Percentiles rank a stretch among this genome's conserved stretches.
These are phyloP conservation scores for Tilletiopsis washingtonensis DNA, from an alignment of 1,284 basidiomycete species.

Conservation along the genomic window DNA sequence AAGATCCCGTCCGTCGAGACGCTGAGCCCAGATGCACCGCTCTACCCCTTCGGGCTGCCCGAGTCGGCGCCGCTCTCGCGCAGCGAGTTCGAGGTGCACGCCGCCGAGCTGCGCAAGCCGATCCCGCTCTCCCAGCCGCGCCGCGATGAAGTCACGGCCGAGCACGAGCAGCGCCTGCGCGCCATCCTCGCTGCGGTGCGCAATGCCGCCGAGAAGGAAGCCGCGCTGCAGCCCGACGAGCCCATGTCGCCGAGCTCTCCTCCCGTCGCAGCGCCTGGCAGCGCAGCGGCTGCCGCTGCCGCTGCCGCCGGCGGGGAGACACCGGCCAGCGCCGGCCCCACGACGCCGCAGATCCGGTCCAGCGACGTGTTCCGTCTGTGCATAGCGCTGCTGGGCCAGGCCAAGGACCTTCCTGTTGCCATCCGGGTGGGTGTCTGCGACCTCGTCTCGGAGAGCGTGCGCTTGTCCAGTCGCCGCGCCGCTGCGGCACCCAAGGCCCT, in stretches of 20 bases:
- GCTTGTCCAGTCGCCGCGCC: slow-evolving; percentile 25
- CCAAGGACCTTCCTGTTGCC: slow-evolving; percentile 13
- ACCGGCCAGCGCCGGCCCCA: slow-evolving; percentile 9
- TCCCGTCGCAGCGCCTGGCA: background rate
- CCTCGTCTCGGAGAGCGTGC: slow-evolving; percentile 21
- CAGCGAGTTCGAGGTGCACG: slow-evolving; percentile 12
- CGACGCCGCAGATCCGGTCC: slow-evolving; percentile 19
- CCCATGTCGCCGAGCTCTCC: background rate
- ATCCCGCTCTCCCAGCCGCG: slow-evolving; percentile 16
- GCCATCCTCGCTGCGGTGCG: slow-evolving; percentile 20
- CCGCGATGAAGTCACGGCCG: slow-evolving; percentile 15
- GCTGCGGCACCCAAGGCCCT: slow-evolving; percentile 21
- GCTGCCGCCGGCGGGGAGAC: background rate
- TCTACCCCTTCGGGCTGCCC: background rate
- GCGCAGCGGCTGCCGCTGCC: background rate
- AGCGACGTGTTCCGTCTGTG: slow-evolving; percentile 27
- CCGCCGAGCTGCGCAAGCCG: slow-evolving; percentile 18
- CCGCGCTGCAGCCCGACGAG: background rate
- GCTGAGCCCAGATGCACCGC: background rate
- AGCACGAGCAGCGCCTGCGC: slow-evolving; percentile 18
- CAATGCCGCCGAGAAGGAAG: slow-evolving; percentile 12
- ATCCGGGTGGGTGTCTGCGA: slow-evolving; percentile 24
- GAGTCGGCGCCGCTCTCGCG: background rate
- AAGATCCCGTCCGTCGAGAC: background rate
- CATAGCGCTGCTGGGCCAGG: slow-evolving; percentile 15